Evolutionary conservation across 805 yeast genomes (phyloP), one percentile per base, ranked within the genome.

Genomic region (Monosporozyma servazzii): DNA sequence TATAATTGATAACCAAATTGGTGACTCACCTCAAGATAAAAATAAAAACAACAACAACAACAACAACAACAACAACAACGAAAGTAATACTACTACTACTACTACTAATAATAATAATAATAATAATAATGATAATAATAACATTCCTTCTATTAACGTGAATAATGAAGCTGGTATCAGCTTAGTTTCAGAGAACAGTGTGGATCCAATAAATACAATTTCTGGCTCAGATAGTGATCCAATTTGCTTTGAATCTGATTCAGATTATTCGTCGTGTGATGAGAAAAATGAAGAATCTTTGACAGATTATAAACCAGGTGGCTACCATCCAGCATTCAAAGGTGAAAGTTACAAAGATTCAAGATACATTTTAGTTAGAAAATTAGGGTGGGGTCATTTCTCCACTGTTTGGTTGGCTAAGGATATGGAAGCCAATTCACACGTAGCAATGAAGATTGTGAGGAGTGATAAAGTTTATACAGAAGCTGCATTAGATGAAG

Each of bases 371-470:
- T 69, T 93, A 47, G 90, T 87, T 30, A 79, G 98, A 54, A 93
- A 93, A 65, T 73, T 93, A 3, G 99, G 99, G 0, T 93, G 99
- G 99, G 99, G 99, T 36, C 97, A 93, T 69, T 93, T 93, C 65
- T 84, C 95, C 27, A 93, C 96, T 0, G 97, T 88, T 21, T 90
- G 96, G 97, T 73, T 87, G 29, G 98, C 96, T 4, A 76, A 71
- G 54, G 83, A 80, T 52, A 70, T 73, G 49, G 51, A 51, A 13
- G 71, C 74, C 51, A 75, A 78, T 53, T 71, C 78, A 47, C 96
- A 86, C 64, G 98, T 93, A 21, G 99, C 99, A 1, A 78, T 93
- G 77, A 93, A 93, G 67, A 84, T 93, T 58, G 97, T 93, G 25
- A 77, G 96, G 55, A 84, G 95, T 59, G 96, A 96, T 15, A 79